Percentiles rank a stretch among this genome's conserved stretches.
Evolutionary conservation across 331 rosid species (phyloP).

Genomic region (Cydonia oblonga): DNA sequence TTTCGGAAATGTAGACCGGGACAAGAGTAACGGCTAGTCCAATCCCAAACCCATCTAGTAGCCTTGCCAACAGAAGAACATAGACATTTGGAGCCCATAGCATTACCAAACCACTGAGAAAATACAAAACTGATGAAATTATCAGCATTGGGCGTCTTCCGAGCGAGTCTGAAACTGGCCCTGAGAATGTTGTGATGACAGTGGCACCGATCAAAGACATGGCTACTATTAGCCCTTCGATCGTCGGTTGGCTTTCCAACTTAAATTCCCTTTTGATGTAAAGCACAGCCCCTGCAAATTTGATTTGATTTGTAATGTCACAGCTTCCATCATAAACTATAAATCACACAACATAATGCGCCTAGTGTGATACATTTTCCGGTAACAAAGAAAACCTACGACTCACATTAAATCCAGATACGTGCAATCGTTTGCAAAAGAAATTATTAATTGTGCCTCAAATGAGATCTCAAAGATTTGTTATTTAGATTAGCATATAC

Average conservation of each 20-base stretch:
- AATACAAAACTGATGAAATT: conserved; percentile 12
- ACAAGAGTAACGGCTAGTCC: conserved; percentile 24
- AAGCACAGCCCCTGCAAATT: conserved; percentile 15
- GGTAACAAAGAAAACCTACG: not conserved
- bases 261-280: conserved; percentile 19
- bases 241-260: conserved; percentile 7
- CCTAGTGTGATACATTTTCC: not conserved
- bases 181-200: conserved; percentile 18
- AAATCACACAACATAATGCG: not conserved
- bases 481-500: not conserved
- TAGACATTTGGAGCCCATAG: conserved; percentile 21
- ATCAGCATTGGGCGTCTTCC: conserved; percentile 22
- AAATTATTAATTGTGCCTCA: not conserved
- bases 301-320: not conserved
- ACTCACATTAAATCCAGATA: not conserved
- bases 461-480: not conserved
- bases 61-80: conserved; percentile 12
- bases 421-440: not conserved
- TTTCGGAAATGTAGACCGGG: conserved; percentile 19
- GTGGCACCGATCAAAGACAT: conserved; percentile 25
- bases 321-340: not conserved
- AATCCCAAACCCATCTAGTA: conserved; percentile 19
- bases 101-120: conserved; percentile 18
- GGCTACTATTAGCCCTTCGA: conserved; percentile 20
- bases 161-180: conserved; percentile 11